Base-by-base conservation (phyloP, 306 rosid genomes). In the Casuarina glauca region DNA sequence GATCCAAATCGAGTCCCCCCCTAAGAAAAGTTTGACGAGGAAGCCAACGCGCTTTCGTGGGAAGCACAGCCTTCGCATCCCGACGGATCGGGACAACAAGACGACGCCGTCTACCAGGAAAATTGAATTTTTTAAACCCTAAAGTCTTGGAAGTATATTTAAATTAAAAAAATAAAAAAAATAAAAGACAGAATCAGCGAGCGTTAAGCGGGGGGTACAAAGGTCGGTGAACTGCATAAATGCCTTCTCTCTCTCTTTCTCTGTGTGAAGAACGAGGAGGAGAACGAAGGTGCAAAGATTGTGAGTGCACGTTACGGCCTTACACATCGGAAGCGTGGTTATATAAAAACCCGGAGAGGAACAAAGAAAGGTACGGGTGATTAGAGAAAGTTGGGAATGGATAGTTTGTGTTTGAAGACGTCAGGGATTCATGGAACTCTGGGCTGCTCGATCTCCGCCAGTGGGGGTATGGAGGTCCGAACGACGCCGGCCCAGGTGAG, bases 391-490 rank as follows among this genome's bases (percentile, higher is more conserved):
- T 19, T 12, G 53, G 41, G 0, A 58, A 95, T 95, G 94, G 97
- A 95, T 74, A 73, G 86, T 41, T 71, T 93, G 82, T 91, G 88
- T 73, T 77, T 93, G 74, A 91, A 88, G 81, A 60, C 82, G 9
- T 1, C 51, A 48, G 90, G 90, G 69, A 83, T 89, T 68, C 81
- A 73, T 67, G 88, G 85, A 7, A 88, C 85, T 12, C 75, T 90
- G 3, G 48, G 91, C 45, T 84, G 95, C 6, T 11, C 96, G 77
- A 89, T 95, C 79, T 74, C 93, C 4, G 79, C 81, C 2, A 72
- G 46, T 12, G 93, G 89, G 0, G 86, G 89, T 4, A 36, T 87
- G 43, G 98, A 94, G 9, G 80, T 82, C 68, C 92, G 97, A 10
- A 51, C 88, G 9, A 80, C 73, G 63, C 85, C 87, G 13, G 78